phyloP scores from a whole-genome alignment of 164 flowering plant species.

The Vitis amurensis region DNA sequence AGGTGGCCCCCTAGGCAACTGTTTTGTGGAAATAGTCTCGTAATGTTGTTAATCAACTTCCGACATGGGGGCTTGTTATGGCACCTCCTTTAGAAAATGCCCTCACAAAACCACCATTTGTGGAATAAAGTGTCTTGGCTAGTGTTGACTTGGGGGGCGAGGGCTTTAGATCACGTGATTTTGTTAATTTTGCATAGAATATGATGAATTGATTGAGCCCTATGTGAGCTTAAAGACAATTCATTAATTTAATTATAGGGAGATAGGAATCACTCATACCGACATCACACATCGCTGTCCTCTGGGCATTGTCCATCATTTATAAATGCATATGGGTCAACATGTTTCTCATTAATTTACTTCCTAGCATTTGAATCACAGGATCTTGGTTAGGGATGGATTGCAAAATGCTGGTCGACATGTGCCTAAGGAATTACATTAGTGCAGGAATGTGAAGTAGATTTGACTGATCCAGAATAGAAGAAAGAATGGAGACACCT shows the following conservation, averaged over 20 bases:
- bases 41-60: background rate
- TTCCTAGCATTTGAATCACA: background rate
- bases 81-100: background rate
- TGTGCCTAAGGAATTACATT: background rate
- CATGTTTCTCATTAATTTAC: background rate
- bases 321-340: constrained; percentile 5
- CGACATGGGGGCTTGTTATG: background rate
- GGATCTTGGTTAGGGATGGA: background rate
- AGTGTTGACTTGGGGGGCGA: background rate
- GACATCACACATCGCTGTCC: constrained; percentile 7
- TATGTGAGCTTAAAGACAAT: constrained; percentile 5
- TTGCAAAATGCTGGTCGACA: background rate
- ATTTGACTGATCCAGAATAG: background rate
- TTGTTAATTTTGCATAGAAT: constrained; percentile 9
- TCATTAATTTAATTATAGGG: constrained; percentile 10
- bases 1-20: too few species aligned
- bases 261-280: constrained; percentile 5
- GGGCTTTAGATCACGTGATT: constrained; percentile 7
- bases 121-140: background rate
- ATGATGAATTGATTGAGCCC: constrained; percentile 14
- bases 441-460: background rate
- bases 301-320: background rate
- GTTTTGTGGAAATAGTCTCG: background rate
- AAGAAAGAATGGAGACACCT: too few species aligned
- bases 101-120: background rate